These are phyloP conservation scores for Talaromyces sp. DNA, from an alignment of 2,329 filamentous ascomycete species.

Conservation along the genomic window DNA sequence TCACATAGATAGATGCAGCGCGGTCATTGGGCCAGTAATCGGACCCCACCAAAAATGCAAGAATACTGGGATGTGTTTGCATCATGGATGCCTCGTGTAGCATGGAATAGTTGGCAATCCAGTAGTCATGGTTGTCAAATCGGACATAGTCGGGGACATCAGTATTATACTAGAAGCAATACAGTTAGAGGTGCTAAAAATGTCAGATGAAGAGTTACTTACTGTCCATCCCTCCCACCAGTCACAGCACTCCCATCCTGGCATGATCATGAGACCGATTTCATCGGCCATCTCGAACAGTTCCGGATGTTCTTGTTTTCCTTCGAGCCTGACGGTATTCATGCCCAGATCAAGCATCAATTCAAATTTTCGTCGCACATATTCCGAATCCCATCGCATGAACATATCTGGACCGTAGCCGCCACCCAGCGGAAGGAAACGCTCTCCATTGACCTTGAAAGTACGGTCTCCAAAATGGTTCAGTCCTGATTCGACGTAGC, in stretches of 20 bases:
- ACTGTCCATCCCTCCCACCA: constrained; percentile 61
- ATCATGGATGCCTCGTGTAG: constrained; percentile 56
- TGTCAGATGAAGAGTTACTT: neutral
- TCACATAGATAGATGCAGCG: constrained; percentile 50
- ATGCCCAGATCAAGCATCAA: constrained; percentile 57
- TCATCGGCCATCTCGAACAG: constrained; percentile 56
- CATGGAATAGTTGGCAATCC: constrained; percentile 51
- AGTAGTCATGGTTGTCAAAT: constrained; percentile 54
- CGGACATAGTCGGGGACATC: constrained; percentile 40
- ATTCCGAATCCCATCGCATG: constrained; percentile 49
- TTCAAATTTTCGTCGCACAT: constrained; percentile 46
- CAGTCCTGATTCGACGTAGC: constrained; percentile 48
- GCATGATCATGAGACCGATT: constrained; percentile 57
- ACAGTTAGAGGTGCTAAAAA: neutral
- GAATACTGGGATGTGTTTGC: constrained; percentile 55
- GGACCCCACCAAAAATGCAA: constrained; percentile 56
- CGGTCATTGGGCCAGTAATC: constrained; percentile 60
- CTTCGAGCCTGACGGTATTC: constrained; percentile 60
- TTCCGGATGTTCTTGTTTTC: constrained; percentile 59
- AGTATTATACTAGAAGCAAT: constrained; percentile 45
- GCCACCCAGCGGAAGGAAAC: constrained; percentile 57
- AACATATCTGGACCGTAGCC: constrained; percentile 61
- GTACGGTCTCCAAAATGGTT: constrained; percentile 51
- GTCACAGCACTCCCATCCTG: constrained; percentile 64
- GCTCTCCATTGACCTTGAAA: constrained; percentile 53